Conservation (phyloP, 225 moss, liverwort and hornwort species). For the Straminergon stramineum region DNA sequence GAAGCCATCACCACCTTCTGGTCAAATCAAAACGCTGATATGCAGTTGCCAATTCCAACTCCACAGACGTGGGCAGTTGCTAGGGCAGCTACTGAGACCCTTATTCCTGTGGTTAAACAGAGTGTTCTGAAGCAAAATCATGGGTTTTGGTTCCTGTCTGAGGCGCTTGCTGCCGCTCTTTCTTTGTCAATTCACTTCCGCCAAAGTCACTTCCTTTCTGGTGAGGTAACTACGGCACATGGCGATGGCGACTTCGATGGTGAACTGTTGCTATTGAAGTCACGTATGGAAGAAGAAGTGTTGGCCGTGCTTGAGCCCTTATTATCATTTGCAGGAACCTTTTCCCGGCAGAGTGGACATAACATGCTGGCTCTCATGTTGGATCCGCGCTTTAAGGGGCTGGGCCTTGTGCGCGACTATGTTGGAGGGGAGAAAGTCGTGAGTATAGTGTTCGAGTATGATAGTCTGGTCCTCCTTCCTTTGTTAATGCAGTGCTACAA, state of each 20-base stretch:
- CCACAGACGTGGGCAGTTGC: slow-evolving; percentile 38
- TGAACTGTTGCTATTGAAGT: slow-evolving; percentile 26
- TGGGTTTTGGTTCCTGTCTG: slow-evolving; percentile 43
- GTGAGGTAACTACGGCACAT: slow-evolving; percentile 5
- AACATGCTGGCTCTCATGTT: slow-evolving; percentile 53
- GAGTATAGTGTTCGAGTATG: slow-evolving; percentile 37
- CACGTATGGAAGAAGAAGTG: slow-evolving; percentile 36
- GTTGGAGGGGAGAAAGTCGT: slow-evolving; percentile 35
- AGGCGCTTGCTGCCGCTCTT: slow-evolving; percentile 39
- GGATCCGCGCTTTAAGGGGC: slow-evolving; percentile 43
- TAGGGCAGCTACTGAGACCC: slow-evolving; percentile 20
- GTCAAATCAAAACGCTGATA: slow-evolving; percentile 6
- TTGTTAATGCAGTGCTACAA: slow-evolving; percentile 45
- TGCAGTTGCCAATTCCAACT: slow-evolving; percentile 14
- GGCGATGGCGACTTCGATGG: slow-evolving; percentile 24
- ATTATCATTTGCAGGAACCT: slow-evolving; percentile 23
- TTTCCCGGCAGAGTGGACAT: slow-evolving; percentile 26
- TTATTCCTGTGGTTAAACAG: slow-evolving; percentile 32
- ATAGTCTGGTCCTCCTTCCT: slow-evolving; percentile 26
- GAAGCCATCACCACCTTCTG: slow-evolving; percentile 30
- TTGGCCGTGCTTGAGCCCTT: slow-evolving; percentile 25
- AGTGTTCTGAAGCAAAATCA: slow-evolving; percentile 33
- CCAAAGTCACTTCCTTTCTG: slow-evolving; percentile 10
- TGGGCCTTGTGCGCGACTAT: slow-evolving; percentile 36
- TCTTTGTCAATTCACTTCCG: slow-evolving; percentile 34